phyloP scores from a whole-genome alignment of 2,329 filamentous ascomycete genomes.

The Massarina eburnea region DNA sequence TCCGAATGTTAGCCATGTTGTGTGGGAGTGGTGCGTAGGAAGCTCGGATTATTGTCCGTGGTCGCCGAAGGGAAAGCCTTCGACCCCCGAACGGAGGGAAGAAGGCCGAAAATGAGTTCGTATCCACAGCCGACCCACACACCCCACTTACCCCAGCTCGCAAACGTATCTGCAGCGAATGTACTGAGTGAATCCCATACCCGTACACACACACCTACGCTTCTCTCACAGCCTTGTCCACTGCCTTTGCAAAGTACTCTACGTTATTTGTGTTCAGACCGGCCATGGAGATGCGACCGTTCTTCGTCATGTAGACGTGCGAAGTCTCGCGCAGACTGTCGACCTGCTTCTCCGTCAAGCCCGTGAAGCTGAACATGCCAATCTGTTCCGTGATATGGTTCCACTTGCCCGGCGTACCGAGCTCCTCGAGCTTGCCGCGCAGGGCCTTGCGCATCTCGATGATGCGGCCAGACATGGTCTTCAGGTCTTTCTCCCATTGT shows the following conservation, averaged over 20 bases:
- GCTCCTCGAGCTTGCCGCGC: slow-evolving; percentile 76
- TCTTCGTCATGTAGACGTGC: slow-evolving; percentile 94
- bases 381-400: slow-evolving; percentile 98
- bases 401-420: slow-evolving; percentile 87
- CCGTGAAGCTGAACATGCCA: slow-evolving; percentile 98
- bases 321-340: slow-evolving; percentile 67
- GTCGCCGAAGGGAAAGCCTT: not conserved
- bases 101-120: not conserved
- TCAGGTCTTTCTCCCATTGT: slow-evolving; percentile 90
- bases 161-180: not conserved
- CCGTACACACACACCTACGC: slow-evolving; percentile 15
- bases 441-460: slow-evolving; percentile 84
- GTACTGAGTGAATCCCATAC: not conserved
- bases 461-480: slow-evolving; percentile 94
- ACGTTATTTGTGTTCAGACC: slow-evolving; percentile 92
- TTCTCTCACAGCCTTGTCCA: slow-evolving; percentile 78
- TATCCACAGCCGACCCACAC: not conserved
- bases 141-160: not conserved
- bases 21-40: too few relatives aligned
- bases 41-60: not conserved
- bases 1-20: too few relatives aligned
- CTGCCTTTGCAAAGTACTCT: slow-evolving; percentile 87
- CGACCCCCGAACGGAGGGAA: not conserved
- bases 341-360: slow-evolving; percentile 73
- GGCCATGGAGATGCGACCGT: slow-evolving; percentile 97